These are phyloP conservation scores for Hemisphaericaspora subhashii DNA, from an alignment of 1,139 yeast genomes.

Conservation along the genomic window DNA sequence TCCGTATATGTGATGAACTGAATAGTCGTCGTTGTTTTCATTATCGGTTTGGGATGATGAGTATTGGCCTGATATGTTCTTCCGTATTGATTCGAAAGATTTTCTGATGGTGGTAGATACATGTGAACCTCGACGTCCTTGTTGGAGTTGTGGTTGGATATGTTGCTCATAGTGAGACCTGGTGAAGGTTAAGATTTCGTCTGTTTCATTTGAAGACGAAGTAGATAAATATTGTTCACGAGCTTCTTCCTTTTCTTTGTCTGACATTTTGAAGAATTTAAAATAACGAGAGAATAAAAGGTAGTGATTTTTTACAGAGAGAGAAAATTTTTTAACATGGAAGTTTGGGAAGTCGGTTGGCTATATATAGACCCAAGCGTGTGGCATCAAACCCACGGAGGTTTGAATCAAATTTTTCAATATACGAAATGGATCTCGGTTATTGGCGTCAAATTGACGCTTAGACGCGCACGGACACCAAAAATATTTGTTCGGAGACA, in stretches of 20 bases:
- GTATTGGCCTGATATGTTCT: slow-evolving; percentile 13
- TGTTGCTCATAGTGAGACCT: slow-evolving; percentile 11
- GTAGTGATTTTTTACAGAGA: too few relatives aligned
- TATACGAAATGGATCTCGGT: slow-evolving; percentile 1
- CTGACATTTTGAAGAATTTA: slow-evolving; percentile 1
- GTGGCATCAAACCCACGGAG: neutral
- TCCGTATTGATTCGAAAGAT: slow-evolving; percentile 17
- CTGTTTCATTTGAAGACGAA: slow-evolving; percentile 12
- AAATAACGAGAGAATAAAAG: neutral
- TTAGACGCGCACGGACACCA: neutral
- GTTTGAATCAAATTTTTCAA: neutral
- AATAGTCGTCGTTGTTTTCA: slow-evolving; percentile 16
- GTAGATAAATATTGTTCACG: slow-evolving; percentile 11
- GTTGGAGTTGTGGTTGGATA: slow-evolving; percentile 11
- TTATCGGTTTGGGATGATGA: slow-evolving; percentile 2
- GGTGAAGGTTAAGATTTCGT: slow-evolving; percentile 17
- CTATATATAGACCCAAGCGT: neutral
- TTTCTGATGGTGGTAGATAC: slow-evolving; percentile 9
- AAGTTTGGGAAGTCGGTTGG: neutral
- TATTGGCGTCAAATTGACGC: neutral
- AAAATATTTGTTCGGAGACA: slow-evolving; percentile 1
- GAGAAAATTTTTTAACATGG: too few relatives aligned
- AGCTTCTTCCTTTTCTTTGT: slow-evolving; percentile 11
- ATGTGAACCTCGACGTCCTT: slow-evolving; percentile 16
- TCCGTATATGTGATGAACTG: slow-evolving; percentile 38